Evolutionary conservation across 495 filamentous ascomycete genomes (phyloP), one percentile per base, ranked within the genome.

Genomic region (Glarea lozoyensis): DNA sequence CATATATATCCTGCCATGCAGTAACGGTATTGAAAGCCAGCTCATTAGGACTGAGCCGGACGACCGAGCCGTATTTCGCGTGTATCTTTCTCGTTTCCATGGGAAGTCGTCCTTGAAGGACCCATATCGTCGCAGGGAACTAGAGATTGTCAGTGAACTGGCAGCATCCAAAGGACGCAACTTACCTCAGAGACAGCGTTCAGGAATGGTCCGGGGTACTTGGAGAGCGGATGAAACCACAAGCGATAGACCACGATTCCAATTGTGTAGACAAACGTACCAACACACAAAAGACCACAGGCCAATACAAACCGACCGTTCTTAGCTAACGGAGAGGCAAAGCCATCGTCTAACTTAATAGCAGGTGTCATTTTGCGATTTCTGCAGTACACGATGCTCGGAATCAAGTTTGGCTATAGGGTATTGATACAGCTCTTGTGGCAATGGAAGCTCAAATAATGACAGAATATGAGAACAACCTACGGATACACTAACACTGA

Each of bases 41-140:
- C 32, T 74, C 63, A 35, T 70, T 60, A 1, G 79, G 79, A 0
- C 62, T 55, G 16, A 81, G 57, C 3, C 80, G 76, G 0, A 43
- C 6, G 17, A 43, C 68, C 77, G 18, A 34, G 33, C 20, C 20
- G 19, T 38, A 38, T 38, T 38, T 38, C 36, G 4, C 36, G 13
- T 38, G 36, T 4, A 38, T 19, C 17, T 38, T 38, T 20, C 20
- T 38, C 10, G 20, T 23, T 20, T 38, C 36, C 16, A 38, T 20
- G 5, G 36, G 36, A 38, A 38, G 36, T 11, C 36, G 36, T 10
- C 36, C 36, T 34, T 34, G n/a, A 12, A 12, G n/a, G 10, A 29
- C n/a, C n/a, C 33, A 24, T 29, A 48, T 48, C 16, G 37, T 42
- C 35, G 30, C 45, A 42, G 23, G 40, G 42, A 15, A 21, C 45